Base-by-base conservation (phyloP, 148 eudicot genomes). In the Camellia sinensis region DNA sequence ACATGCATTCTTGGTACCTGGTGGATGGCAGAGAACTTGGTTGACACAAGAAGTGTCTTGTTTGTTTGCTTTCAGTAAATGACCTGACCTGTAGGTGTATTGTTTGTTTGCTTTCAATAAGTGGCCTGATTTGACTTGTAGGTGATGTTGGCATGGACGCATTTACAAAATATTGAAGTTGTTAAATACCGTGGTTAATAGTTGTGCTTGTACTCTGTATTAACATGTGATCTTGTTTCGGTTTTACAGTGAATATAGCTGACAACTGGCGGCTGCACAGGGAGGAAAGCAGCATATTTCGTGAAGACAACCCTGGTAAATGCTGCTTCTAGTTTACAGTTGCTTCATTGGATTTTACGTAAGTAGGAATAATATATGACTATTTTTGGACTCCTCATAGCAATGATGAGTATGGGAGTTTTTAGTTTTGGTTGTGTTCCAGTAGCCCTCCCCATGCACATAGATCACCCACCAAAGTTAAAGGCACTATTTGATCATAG, bases 301-400 rank as follows among this genome's bases (percentile, higher is more conserved):
- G 74, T 68, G 87, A 87, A 77, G 89, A 85, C 12, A 77, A 76
- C 80, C 59, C 79, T 77, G 87, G 91, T 89, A 85, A 73, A 44
- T 77, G 44, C 19, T 40, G 60, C 41, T 45, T 5, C 41, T 12
- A 12, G 54, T 41, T 75, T 75, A 43, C 50, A 21, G 13, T 43
- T 66, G 44, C 64, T 69, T 79, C n/a, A 21, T 57, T 65, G 45
- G 13, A 22, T 76, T 5, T 62, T 44, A 15, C 17, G 15, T 57
- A 5, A 21, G 10, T 22, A 29, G 37, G 61, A 73, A 52, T 73
- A 12, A 29, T 12, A 56, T 5, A 53, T 52, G 3, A n/a, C 14
- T 53, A 66, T 29, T 48, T 22, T 73, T 73, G 75, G 63, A 53
- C 63, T 73, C 40, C 29, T 72, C 37, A 71, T 18, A 52, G 40